Base-by-base conservation (phyloP, 192 early-diverging fungal species). In the Coemansia sp. region DNA sequence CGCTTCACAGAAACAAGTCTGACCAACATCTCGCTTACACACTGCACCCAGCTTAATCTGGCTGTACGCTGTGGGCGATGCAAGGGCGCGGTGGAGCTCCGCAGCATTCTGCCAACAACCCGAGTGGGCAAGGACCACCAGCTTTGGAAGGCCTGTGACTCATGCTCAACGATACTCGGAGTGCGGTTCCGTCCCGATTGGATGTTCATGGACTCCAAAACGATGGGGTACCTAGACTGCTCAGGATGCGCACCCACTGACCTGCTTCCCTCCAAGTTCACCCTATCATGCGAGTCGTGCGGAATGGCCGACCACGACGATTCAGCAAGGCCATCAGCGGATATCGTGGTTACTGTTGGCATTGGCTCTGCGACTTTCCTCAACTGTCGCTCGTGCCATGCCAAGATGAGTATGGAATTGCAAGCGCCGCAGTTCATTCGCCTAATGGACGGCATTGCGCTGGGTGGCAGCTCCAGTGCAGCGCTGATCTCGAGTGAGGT, bases 51-150 rank as follows among this genome's bases (percentile, higher is more conserved):
- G 4, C 85, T 95, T 8, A 86, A 79, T 48, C 37, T 94, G 7
- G 50, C 85, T 0, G 86, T 93, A 6, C 85, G 86, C 12, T 96
- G 94, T 65, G 73, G 59, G n/a, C 83, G 92, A 1, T 96, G 94
- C 85, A 94, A 91, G 66, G 62, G 73, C 42, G 70, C 83, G 0
- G 69, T 88, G 1, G 91, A 90, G 42, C 60, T 90, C n/a, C 80
- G 76, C 33, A 77, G 87, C n/a, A 68, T 92, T 0, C 13, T 70
- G 6, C 68, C 72, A 23, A 73, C 69, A 3, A 43, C 55, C 28
- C 59, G 55, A 12, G 56, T 21, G 31, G 79, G 69, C 11, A 67
- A 59, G 59, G 79, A 82, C 55, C 65, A 68, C 10, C 75, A 83
- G 48, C 56, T 78, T 60, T 77, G 87, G 70, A 79, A 70, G 57